These are phyloP conservation scores for Amphicarpaea edgeworthii DNA, from an alignment of 306 rosid species.

Conservation along the genomic window DNA sequence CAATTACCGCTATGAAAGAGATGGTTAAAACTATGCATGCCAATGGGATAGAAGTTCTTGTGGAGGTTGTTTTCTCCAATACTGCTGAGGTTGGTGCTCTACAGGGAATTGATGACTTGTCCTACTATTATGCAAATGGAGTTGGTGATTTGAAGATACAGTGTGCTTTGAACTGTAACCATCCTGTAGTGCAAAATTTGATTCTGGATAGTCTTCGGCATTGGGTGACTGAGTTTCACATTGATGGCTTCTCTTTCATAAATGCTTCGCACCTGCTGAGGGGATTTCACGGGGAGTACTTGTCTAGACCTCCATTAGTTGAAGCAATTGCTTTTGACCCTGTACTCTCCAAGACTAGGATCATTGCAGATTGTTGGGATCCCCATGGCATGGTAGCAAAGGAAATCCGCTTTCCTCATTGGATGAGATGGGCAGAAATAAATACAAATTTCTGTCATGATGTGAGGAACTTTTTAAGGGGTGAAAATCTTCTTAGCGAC, in stretches of 20 bases:
- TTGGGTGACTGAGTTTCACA: slow-evolving; percentile 90
- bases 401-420: slow-evolving; percentile 81
- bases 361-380: slow-evolving; percentile 86
- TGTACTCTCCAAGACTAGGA: slow-evolving; percentile 72
- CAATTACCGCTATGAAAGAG: slow-evolving; percentile 75
- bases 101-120: slow-evolving; percentile 75
- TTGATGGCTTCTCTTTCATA: slow-evolving; percentile 92
- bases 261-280: slow-evolving; percentile 75
- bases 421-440: slow-evolving; percentile 98
- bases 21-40: slow-evolving; percentile 88
- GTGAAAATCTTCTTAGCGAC: slow-evolving; percentile 70
- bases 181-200: slow-evolving; percentile 81
- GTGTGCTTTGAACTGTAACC: slow-evolving; percentile 73
- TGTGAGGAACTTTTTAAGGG: slow-evolving; percentile 75
- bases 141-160: slow-evolving; percentile 49
- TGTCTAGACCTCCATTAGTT: slow-evolving; percentile 85
- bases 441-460: slow-evolving; percentile 70
- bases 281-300: slow-evolving; percentile 69
- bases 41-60: slow-evolving; percentile 80
- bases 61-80: slow-evolving; percentile 91
- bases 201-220: slow-evolving; percentile 79
- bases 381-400: slow-evolving; percentile 58
- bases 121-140: slow-evolving; percentile 62
- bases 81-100: slow-evolving; percentile 73
- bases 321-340: slow-evolving; percentile 95